Evolutionary conservation across 345 rosid genomes (phyloP).

Genomic region (Salix exigua): DNA sequence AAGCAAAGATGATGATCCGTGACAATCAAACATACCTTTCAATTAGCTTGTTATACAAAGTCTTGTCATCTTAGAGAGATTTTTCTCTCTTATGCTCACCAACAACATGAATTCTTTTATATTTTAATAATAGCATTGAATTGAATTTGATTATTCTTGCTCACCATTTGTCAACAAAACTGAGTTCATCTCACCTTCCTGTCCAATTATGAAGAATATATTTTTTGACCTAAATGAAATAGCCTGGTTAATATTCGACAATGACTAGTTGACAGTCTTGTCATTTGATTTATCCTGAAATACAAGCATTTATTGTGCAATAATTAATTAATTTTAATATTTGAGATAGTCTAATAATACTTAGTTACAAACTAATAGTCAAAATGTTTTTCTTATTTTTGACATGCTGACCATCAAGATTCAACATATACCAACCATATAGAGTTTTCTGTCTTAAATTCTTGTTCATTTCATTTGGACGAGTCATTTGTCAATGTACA

Average conservation of each 20-base stretch:
- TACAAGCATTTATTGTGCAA: neutral
- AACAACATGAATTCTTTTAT: neutral
- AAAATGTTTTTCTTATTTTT: neutral
- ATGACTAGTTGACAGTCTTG: neutral
- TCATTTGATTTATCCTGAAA: neutral
- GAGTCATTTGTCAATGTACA: neutral
- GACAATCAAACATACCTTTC: no score
- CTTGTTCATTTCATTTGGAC: neutral
- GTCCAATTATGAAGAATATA: no score
- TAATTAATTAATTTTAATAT: neutral
- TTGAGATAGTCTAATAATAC: neutral
- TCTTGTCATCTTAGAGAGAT: neutral
- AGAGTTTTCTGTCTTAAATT: neutral
- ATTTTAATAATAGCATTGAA: neutral
- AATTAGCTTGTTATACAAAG: neutral
- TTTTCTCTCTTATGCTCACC: neutral
- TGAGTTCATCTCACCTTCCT: neutral
- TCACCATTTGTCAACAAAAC: neutral
- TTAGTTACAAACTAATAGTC: neutral
- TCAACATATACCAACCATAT: neutral
- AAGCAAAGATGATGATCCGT: no score
- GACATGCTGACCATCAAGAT: neutral
- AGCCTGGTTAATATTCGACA: neutral
- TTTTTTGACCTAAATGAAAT: neutral
- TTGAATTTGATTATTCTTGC: neutral